Evolutionary conservation across 176 grass and related monocot species (phyloP), one percentile per base, ranked within the genome.

Genomic region (Oryza australiensis): DNA sequence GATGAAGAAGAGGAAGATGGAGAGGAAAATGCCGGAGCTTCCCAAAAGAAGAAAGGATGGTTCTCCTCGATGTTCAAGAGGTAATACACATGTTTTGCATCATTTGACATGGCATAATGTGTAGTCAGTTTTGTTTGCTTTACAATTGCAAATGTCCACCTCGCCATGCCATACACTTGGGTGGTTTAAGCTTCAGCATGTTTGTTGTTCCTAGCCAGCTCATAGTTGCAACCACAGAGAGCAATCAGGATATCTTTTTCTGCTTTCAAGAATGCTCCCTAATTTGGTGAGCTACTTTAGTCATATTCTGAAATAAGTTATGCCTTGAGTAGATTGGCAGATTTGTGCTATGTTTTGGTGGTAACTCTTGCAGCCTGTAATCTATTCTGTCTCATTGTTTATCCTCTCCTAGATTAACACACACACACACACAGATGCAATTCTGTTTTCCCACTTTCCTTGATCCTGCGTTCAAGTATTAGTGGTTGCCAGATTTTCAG

Each of bases 61-160:
- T 95, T 98, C 84, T 86, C 90, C 32, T 90, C 92, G 10, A 93
- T 98, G 88, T 89, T 98, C 63, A 76, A 93, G 82, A 98, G 95
- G 95, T 98, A 94, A 67, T 43, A 35, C 24, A 14, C 42, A 26
- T 35, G 0, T 8, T 76, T 3, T 57, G 0, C 24, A 5, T 68
- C 0, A 46, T 22, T 3, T 40, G 7, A 3, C 70, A 26, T 48
- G 22, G 7, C 14, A 55, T 41, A 24, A 8, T 23, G 0, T 18
- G 2, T 55, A 16, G 1, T 30, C 7, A 53, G 9, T 42, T 55
- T 24, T 22, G 3, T 29, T 80, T 24, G 11, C 6, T 24, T 40
- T 40, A n/a, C 35, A 5, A 16, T 51, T 7, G 73, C 23, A 29
- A 7, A 11, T 29, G 48, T 42, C 26, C 22, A 24, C 7, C 77